phyloP scores from a whole-genome alignment of 2,329 filamentous ascomycete genomes.

The Aspergillus sp. region DNA sequence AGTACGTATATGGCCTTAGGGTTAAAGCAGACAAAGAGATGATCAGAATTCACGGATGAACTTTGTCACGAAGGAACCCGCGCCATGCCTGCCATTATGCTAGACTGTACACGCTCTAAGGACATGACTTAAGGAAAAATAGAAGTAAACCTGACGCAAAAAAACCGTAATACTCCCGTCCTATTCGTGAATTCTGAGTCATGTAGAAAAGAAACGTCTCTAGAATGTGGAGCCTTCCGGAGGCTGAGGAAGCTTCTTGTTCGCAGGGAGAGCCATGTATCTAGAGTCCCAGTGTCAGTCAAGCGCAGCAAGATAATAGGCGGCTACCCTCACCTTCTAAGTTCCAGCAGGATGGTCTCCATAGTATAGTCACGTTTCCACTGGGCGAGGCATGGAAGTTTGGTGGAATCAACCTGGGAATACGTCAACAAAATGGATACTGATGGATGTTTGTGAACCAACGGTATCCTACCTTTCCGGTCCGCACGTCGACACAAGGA shows the following conservation, averaged over 20 bases:
- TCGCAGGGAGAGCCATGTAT: slow-evolving; percentile 85
- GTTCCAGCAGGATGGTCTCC: slow-evolving; percentile 87
- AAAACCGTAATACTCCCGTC: slow-evolving; percentile 31
- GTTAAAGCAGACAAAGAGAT: slow-evolving; percentile 4
- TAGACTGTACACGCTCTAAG: slow-evolving; percentile 38
- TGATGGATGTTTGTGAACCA: neutral
- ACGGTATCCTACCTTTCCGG: slow-evolving; percentile 62
- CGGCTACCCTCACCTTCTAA: slow-evolving; percentile 62
- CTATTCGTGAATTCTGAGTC: slow-evolving; percentile 16
- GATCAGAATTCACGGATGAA: slow-evolving; percentile 15
- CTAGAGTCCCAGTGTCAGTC: slow-evolving; percentile 49
- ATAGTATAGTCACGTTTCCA: slow-evolving; percentile 95
- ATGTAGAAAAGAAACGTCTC: slow-evolving; percentile 19
- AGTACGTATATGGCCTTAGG: too few species aligned
- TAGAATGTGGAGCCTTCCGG: slow-evolving; percentile 73
- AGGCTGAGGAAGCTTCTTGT: slow-evolving; percentile 96
- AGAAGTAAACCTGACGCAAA: slow-evolving; percentile 22
- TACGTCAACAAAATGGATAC: slow-evolving; percentile 4
- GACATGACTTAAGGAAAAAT: slow-evolving; percentile 21
- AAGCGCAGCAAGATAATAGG: neutral
- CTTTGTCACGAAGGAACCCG: slow-evolving; percentile 24
- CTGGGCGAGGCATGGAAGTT: slow-evolving; percentile 78
- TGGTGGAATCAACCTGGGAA: slow-evolving; percentile 71
- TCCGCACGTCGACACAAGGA: slow-evolving; percentile 81
- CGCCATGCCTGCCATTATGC: slow-evolving; percentile 37